Conservation (phyloP, 1,284 basidiomycete species). For the Thelephora terrestris region DNA sequence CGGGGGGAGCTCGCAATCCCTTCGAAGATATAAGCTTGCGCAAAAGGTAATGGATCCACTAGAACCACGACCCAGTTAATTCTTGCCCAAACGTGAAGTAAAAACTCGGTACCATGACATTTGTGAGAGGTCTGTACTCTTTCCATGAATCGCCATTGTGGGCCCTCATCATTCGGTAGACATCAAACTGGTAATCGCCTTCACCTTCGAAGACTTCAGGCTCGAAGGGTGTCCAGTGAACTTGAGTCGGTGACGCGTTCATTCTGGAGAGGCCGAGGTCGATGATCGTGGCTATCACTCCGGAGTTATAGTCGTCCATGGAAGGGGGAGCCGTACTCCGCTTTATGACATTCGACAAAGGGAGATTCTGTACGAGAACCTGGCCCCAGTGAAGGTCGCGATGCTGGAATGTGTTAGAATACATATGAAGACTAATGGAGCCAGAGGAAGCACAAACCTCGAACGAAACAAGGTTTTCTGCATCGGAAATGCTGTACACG, state of each 20-base stretch:
- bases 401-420: slow-evolving; percentile 47
- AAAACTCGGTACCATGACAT: slow-evolving; percentile 62
- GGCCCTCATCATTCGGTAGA: slow-evolving; percentile 82
- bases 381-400: slow-evolving; percentile 99
- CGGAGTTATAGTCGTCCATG: slow-evolving; percentile 53
- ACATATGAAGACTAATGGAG: background rate
- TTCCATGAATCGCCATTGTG: slow-evolving; percentile 60
- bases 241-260: slow-evolving; percentile 38
- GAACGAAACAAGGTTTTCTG: slow-evolving; percentile 72
- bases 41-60: slow-evolving; percentile 81
- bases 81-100: background rate
- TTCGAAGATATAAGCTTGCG: slow-evolving; percentile 65
- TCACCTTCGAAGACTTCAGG: slow-evolving; percentile 72
- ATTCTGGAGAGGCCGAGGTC: slow-evolving; percentile 91
- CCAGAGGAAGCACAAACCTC: slow-evolving; percentile 51
- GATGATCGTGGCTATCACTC: slow-evolving; percentile 78
- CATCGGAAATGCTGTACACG: slow-evolving; percentile 61
- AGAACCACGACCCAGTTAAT: background rate
- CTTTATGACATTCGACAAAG: slow-evolving; percentile 23
- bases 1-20: slow-evolving; percentile 43
- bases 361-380: slow-evolving; percentile 65
- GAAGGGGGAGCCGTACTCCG: slow-evolving; percentile 20
- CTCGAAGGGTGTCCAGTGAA: slow-evolving; percentile 72
- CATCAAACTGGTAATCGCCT: slow-evolving; percentile 91
- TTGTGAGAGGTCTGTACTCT: slow-evolving; percentile 69